phyloP scores from a whole-genome alignment of 768 basidiomycete species.

The Exidia glandulosa region DNA sequence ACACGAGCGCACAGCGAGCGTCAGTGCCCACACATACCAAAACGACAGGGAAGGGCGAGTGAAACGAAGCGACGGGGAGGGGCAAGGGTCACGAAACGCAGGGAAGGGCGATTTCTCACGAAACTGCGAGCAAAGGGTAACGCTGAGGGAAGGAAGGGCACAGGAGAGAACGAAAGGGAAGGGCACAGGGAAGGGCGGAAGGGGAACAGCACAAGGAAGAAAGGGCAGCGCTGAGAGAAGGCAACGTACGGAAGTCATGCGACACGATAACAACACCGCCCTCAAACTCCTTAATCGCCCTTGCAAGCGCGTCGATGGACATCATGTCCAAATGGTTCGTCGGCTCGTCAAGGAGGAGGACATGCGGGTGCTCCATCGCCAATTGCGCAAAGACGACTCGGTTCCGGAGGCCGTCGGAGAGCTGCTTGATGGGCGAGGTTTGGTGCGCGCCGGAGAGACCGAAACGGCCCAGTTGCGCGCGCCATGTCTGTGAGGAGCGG shows the following conservation, averaged over 20 bases:
- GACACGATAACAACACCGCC: constrained; percentile 99
- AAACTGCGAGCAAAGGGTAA: not conserved
- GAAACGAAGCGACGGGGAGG: constrained; percentile 3
- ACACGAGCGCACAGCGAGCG: not conserved
- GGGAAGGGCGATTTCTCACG: not conserved
- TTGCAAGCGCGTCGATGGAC: constrained; percentile 92
- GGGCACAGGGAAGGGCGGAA: not conserved
- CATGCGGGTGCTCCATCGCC: constrained; percentile 95
- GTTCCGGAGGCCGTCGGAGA: constrained; percentile 94
- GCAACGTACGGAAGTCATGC: constrained; percentile 88
- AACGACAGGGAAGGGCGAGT: not conserved
- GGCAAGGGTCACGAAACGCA: not conserved
- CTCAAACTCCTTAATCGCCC: constrained; percentile 92
- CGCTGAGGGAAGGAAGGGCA: not conserved
- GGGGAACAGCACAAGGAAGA: not conserved
- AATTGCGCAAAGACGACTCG: constrained; percentile 95
- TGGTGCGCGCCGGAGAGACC: constrained; percentile 93
- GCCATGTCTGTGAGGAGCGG: constrained; percentile 58
- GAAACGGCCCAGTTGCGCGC: constrained; percentile 89
- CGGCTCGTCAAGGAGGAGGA: constrained; percentile 86
- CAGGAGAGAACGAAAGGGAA: not conserved
- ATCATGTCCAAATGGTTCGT: constrained; percentile 98
- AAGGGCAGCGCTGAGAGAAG: not conserved
- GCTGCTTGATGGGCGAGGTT: constrained; percentile 83
- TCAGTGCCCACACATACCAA: constrained; percentile 5